Evolutionary conservation across 306 rosid genomes (phyloP), one percentile per base, ranked within the genome.

Genomic region (Cucumis cinereus): DNA sequence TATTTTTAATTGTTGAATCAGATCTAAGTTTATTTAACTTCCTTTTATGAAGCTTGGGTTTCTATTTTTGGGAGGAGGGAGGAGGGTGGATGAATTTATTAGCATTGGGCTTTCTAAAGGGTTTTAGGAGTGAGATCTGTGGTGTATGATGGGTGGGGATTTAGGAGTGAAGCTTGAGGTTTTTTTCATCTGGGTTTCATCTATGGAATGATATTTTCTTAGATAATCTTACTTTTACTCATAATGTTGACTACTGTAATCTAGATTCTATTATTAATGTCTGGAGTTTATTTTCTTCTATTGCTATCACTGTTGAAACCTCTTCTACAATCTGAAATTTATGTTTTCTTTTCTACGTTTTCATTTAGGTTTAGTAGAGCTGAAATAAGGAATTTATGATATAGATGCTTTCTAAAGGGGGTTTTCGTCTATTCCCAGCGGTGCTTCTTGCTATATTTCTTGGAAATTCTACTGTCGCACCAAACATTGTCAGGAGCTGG

Each of bases 11-110:
- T 80, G 53, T 52, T 80, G 74, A 89, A 78, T 83, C 97, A 87
- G 99, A 95, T 95, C 99, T 90, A 79, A 74, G 78, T 38, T 26
- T 77, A 35, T 81, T 69, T 80, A 60, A 49, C 85, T 84, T 73
- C 57, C 75, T 56, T 83, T 2, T 81, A 67, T 85, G 79, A 47
- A 78, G 67, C 61, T 13, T 28, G 77, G 45, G 19, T 72, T 72
- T 47, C 76, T 72, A 72, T 72, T 24, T 72, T 72, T 17, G 76
- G 76, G 33, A 13, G 7, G 15, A 33, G 3, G 40, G 60, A 13
- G 77, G 43, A 20, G 24, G 36, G 33, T 12, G 77, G 52, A 12
- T 74, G 66, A 55, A 54, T 72, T 71, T 72, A 35, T 54, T 35
- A 30, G 63, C 80, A 73, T 77, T 85, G 76, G 57, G 78, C 69